Evolutionary conservation across 257 asterid genomes (phyloP), one percentile per base, ranked within the genome.

Genomic region (Nicotiana sylvestris): DNA sequence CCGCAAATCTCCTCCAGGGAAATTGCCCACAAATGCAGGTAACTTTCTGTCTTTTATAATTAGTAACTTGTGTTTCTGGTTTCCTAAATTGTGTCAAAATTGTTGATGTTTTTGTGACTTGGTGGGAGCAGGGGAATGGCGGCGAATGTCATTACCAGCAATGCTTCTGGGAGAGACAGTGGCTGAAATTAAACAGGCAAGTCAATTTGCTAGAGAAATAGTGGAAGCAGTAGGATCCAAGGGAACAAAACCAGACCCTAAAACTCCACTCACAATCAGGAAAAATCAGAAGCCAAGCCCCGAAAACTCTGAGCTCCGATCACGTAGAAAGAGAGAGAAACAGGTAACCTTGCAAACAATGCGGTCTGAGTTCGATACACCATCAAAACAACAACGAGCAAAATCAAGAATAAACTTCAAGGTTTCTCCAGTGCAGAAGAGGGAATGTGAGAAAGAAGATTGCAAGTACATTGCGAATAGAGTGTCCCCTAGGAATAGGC

Each of bases 111-210:
- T 70, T 49, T 72, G 21, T 33, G 78, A 13, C 61, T 21, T n/a
- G 56, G 53, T 53, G 6, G 79, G 16, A 74, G 16, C 88, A 90
- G 97, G 90, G 56, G 97, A 92, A 67, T 92, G 97, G 98, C 84
- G 80, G 84, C 81, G 93, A 87, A 92, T 93, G 98, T 89, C 98
- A 10, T 81, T 95, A 72, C 98, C 98, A 39, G 98, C 98, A 81
- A 95, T 95, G 98, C 91, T 95, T 1, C 79, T 95, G 39, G 97
- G 94, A n/a, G 98, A 93, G 66, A 95, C 98, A 6, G 89, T 95
- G 81, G 92, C 90, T 57, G 98, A 95, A 83, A 92, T 95, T 46
- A 67, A 93, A 15, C 91, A 91, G 85, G 96, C 98, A 64, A 89
- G 92, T 64, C 91, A 90, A 83, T 93, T 93, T 77, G 98, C 97